Percentiles rank a stretch among this genome's conserved stretches.
These are phyloP conservation scores for Setaria italica DNA, from an alignment of 202 grass and related monocot genomes.

Conservation along the genomic window DNA sequence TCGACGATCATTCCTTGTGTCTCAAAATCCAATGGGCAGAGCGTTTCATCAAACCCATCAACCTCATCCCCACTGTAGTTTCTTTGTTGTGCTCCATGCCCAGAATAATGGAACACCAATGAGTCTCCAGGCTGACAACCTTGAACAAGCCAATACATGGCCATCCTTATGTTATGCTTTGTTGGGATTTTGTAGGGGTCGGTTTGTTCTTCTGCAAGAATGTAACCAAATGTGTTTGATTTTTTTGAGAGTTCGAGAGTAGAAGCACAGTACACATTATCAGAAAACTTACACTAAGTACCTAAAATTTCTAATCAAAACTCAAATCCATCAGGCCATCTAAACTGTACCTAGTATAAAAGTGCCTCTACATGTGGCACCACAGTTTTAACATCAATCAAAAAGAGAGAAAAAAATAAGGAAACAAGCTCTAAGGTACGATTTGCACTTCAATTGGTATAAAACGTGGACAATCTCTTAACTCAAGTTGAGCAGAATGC, in stretches of 20 bases:
- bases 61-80: slow-evolving; percentile 86
- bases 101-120: slow-evolving; percentile 96
- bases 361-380: neutral
- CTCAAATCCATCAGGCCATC: neutral
- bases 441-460: slow-evolving; percentile 4
- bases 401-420: neutral
- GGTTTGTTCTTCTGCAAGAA: slow-evolving; percentile 89
- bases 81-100: slow-evolving; percentile 93
- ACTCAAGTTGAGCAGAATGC: slow-evolving; percentile 22
- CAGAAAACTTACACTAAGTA: slow-evolving; percentile 8
- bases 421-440: slow-evolving; percentile 1
- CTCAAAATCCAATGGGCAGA: slow-evolving; percentile 97
- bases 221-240: slow-evolving; percentile 1
- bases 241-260: neutral
- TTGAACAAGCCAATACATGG: slow-evolving; percentile 95
- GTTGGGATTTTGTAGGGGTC: slow-evolving; percentile 92
- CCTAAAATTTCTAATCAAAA: slow-evolving; percentile 19
- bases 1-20: slow-evolving; percentile 98
- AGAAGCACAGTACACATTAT: slow-evolving; percentile 20
- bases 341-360: slow-evolving; percentile 16
- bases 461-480: neutral
- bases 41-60: slow-evolving; percentile 92
- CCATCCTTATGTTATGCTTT: slow-evolving; percentile 94
- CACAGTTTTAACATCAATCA: neutral
- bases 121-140: slow-evolving; percentile 93